phyloP scores from a whole-genome alignment of 192 early-diverging fungal genomes.

The Entophlyctis helioformis region DNA sequence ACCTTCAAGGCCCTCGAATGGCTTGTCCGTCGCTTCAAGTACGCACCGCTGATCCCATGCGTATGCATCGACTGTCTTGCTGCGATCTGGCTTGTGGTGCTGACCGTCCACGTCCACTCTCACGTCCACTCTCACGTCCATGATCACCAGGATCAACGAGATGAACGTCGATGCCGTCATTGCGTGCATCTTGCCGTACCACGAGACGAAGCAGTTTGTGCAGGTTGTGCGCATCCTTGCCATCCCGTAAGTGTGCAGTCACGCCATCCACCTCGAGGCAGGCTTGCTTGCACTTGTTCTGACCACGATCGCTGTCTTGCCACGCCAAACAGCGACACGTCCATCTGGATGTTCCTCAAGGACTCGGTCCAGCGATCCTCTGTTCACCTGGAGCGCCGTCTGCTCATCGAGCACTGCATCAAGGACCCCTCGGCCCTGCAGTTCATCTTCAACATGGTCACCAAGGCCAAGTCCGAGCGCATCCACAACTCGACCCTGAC shows the following conservation, averaged over 20 bases:
- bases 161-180: constrained; percentile 73
- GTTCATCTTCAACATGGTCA: constrained; percentile 66
- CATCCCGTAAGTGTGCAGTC: constrained; percentile 34
- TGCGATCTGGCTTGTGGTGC: too few relatives aligned
- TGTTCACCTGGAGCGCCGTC: constrained; percentile 51
- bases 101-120: background rate
- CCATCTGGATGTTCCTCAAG: constrained; percentile 46
- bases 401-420: constrained; percentile 56
- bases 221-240: constrained; percentile 65
- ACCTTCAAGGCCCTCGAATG: constrained; percentile 85
- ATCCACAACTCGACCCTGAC: constrained; percentile 39
- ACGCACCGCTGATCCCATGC: background rate
- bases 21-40: constrained; percentile 70
- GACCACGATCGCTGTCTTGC: background rate
- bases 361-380: constrained; percentile 38
- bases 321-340: constrained; percentile 16
- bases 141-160: constrained; percentile 52
- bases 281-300: too few relatives aligned
- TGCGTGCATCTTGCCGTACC: constrained; percentile 77
- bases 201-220: constrained; percentile 82
- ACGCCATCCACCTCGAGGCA: too few relatives aligned
- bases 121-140: background rate
- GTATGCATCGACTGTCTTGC: too few relatives aligned
- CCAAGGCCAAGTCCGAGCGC: background rate
- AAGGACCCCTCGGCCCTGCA: constrained; percentile 60